Evolutionary conservation across 2,329 filamentous ascomycete genomes (phyloP), one percentile per base, ranked within the genome.

Genomic region (Claviceps sp.): DNA sequence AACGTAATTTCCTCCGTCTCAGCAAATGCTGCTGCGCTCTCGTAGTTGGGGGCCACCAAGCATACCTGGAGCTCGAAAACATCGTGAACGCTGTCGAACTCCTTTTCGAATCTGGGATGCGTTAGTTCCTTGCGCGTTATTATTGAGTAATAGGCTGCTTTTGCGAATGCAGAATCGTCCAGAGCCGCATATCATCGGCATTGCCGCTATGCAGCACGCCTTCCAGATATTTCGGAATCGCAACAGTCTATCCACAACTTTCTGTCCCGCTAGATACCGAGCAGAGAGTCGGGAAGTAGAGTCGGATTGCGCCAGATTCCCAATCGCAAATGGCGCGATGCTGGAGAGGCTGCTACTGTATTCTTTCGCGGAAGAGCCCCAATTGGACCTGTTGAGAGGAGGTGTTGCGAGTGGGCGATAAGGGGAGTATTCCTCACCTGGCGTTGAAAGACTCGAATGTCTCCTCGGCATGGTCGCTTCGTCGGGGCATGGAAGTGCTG

Each of bases 11-110:
- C 16, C 42, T 13, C 16, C 42, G 44, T 3, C n/a, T 46, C 44
- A 16, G n/a, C 3, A 13, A 13, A 46, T n/a, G 24, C 58, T 56
- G 53, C 20, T 44, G 37, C 37, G 40, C 44, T 30, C 14, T 30
- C 20, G 13, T 14, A n/a, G 13, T 5, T 6, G 37, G 18, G 18
- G 16, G 44, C 9, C 46, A 55, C 30, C 30, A 11, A 30, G 69
- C 79, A 67, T 83, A 95, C 90, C 88, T 96, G 90, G 67, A 98
- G 88, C 84, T 98, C 93, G 72, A 98, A 98, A 67, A 97, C 91
- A 76, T 98, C 93, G 75, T 97, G 88, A 60, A 98, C 93, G 67
- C 75, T 74, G 58, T 98, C 91, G 68, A 98, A 98, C 76, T 98
- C 93, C 82, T 96, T 96, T 82, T 98, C 93, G 69, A 95, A 98